phyloP scores from a whole-genome alignment of 2,329 filamentous ascomycete genomes.

The Neofusicoccum umdonicola region DNA sequence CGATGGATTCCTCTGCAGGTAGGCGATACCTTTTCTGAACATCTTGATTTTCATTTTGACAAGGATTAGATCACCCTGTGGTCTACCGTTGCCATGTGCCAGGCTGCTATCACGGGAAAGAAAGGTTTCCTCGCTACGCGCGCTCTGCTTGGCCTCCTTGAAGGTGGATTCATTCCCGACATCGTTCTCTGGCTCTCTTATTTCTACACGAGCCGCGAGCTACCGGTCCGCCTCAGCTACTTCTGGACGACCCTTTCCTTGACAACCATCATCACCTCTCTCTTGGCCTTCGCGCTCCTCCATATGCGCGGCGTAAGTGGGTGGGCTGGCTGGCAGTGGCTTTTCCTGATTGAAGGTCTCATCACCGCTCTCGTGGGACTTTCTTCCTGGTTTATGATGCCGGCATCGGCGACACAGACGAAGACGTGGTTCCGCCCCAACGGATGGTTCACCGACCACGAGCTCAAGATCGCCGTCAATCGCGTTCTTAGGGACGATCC shows the following conservation, averaged over 20 bases:
- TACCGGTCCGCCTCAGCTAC: slow-evolving; percentile 42
- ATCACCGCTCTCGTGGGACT: slow-evolving; percentile 56
- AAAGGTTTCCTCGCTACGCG: slow-evolving; percentile 39
- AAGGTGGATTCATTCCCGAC: slow-evolving; percentile 37
- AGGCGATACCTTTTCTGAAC: too few relatives aligned
- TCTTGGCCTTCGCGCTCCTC: slow-evolving; percentile 41
- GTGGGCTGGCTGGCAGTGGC: slow-evolving; percentile 48
- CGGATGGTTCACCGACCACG: slow-evolving; percentile 62
- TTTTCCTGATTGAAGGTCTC: slow-evolving; percentile 57
- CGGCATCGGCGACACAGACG: slow-evolving; percentile 48
- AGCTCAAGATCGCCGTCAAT: slow-evolving; percentile 63
- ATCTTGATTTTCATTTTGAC: not conserved
- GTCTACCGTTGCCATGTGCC: slow-evolving; percentile 36
- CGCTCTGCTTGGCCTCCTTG: slow-evolving; percentile 39
- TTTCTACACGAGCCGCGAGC: slow-evolving; percentile 41
- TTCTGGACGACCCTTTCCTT: slow-evolving; percentile 43
- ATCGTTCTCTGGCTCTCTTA: slow-evolving; percentile 43
- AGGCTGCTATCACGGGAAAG: slow-evolving; percentile 34
- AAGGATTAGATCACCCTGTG: slow-evolving; percentile 28
- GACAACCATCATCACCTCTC: slow-evolving; percentile 36
- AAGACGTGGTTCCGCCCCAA: slow-evolving; percentile 57
- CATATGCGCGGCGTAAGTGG: slow-evolving; percentile 44
- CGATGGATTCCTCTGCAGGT: slow-evolving; percentile 36
- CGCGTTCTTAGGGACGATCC: slow-evolving; percentile 61
- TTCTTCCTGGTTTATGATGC: slow-evolving; percentile 56